A percentile compares a stretch with the other conserved stretches of the same genome.
Conservation (phyloP, 2,329 filamentous ascomycete species). For the Leptographium lundbergii region DNA sequence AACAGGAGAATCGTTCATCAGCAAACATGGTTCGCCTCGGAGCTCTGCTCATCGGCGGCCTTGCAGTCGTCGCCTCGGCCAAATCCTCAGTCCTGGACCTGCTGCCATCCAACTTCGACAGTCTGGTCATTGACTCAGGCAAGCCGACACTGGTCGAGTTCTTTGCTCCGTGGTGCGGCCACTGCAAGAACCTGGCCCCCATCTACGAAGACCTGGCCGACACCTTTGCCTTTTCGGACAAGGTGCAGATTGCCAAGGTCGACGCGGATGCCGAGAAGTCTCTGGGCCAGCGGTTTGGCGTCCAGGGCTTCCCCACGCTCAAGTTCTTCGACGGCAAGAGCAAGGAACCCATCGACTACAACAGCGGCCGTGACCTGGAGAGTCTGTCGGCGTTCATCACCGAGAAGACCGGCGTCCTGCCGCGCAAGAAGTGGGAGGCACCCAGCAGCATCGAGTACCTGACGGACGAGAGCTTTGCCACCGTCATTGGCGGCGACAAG, state of each 20-base stretch:
- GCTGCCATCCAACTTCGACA: constrained; percentile 81
- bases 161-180: constrained; percentile 97
- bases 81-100: constrained; percentile 84
- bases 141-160: constrained; percentile 97
- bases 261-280: constrained; percentile 82
- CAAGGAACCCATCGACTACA: constrained; percentile 73
- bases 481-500: constrained; percentile 70
- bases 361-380: constrained; percentile 75
- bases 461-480: constrained; percentile 66
- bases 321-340: constrained; percentile 98
- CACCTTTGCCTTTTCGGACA: constrained; percentile 56
- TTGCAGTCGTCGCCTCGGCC: constrained; percentile 43
- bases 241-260: constrained; percentile 86
- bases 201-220: constrained; percentile 83
- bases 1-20: not conserved
- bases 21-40: constrained; percentile 43
- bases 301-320: constrained; percentile 91
- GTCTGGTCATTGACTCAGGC: constrained; percentile 75
- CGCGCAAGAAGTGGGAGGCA: constrained; percentile 61
- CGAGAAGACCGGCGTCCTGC: constrained; percentile 76
- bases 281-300: constrained; percentile 72
- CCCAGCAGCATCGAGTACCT: constrained; percentile 69
- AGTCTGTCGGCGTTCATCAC: constrained; percentile 68
- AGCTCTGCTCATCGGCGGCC: constrained; percentile 44
- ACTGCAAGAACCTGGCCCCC: constrained; percentile 96